A percentile compares a stretch with the other conserved stretches of the same genome.
phyloP scores from a whole-genome alignment of 805 yeast species.

The Wickerhamiella azyma region DNA sequence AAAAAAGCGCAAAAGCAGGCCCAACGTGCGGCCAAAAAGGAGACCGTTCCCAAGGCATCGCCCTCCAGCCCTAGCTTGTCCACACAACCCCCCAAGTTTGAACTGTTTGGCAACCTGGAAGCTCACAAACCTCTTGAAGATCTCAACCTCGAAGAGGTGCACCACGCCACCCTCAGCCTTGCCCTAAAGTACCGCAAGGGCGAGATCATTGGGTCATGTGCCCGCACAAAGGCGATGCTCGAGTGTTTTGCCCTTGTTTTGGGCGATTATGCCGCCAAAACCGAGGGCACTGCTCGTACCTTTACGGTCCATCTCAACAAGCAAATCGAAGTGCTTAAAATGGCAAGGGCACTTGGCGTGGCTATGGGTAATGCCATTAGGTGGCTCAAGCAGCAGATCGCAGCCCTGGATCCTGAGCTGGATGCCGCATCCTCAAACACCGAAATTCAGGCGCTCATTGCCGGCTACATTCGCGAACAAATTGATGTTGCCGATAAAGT shows the following conservation, averaged over 20 bases:
- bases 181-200: conserved; percentile 73
- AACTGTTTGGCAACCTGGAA: conserved; percentile 29
- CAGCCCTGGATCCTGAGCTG: conserved; percentile 62
- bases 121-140: conserved; percentile 16
- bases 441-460: conserved; percentile 51
- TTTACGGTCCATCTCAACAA: conserved; percentile 76
- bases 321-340: conserved; percentile 83
- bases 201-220: conserved; percentile 77
- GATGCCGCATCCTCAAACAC: conserved; percentile 53
- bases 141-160: conserved; percentile 53
- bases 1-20: conserved; percentile 87
- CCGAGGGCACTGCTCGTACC: conserved; percentile 72
- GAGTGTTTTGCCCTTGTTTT: conserved; percentile 72
- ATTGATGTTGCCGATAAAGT: conserved; percentile 71
- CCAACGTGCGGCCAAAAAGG: conserved; percentile 78
- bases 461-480: conserved; percentile 70
- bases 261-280: conserved; percentile 69
- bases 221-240: conserved; percentile 74
- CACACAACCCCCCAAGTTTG: conserved; percentile 11
- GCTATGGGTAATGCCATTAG: conserved; percentile 97
- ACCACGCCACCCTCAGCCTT: conserved; percentile 68
- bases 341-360: conserved; percentile 80
- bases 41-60: conserved; percentile 33
- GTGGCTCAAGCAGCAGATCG: conserved; percentile 90
- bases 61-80: conserved; percentile 3